Percentiles rank a stretch among this genome's conserved stretches.
phyloP scores from a whole-genome alignment of 257 asterid genomes.

The Salvia rosmarinus region DNA sequence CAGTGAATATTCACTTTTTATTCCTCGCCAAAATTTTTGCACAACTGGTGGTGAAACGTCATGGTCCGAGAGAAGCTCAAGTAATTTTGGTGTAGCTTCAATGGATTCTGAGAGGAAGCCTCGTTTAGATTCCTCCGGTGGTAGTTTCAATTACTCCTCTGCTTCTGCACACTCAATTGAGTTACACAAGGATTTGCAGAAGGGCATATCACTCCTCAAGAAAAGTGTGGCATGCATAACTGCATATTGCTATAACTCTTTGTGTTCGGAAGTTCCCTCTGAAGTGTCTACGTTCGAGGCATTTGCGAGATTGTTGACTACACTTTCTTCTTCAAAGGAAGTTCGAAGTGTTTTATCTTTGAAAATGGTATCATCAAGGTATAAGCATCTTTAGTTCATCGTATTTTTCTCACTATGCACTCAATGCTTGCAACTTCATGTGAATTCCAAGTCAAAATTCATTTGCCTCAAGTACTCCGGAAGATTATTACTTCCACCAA shows the following conservation, averaged over 20 bases:
- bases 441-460: neutral
- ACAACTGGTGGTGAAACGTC: conserved; percentile 84
- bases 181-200: conserved; percentile 93
- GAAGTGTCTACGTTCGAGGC: conserved; percentile 96
- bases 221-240: conserved; percentile 95
- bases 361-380: conserved; percentile 81
- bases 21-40: conserved; percentile 88
- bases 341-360: conserved; percentile 74
- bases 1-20: conserved; percentile 92
- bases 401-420: conserved; percentile 13
- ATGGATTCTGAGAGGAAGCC: conserved; percentile 93
- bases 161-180: conserved; percentile 88
- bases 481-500: conserved; percentile 1
- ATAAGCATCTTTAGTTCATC: conserved; percentile 22
- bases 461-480: conserved; percentile 5
- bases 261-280: conserved; percentile 75
- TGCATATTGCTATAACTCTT: conserved; percentile 76
- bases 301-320: conserved; percentile 75
- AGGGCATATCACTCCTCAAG: conserved; percentile 98
- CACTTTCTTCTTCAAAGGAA: conserved; percentile 94
- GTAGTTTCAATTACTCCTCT: conserved; percentile 73
- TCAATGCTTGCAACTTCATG: conserved; percentile 10
- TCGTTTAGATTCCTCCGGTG: conserved; percentile 72
- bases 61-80: conserved; percentile 95
- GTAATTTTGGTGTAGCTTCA: conserved; percentile 85